phyloP scores from a whole-genome alignment of 352 stramenopile species.

The Elongisporangium anandrum region DNA sequence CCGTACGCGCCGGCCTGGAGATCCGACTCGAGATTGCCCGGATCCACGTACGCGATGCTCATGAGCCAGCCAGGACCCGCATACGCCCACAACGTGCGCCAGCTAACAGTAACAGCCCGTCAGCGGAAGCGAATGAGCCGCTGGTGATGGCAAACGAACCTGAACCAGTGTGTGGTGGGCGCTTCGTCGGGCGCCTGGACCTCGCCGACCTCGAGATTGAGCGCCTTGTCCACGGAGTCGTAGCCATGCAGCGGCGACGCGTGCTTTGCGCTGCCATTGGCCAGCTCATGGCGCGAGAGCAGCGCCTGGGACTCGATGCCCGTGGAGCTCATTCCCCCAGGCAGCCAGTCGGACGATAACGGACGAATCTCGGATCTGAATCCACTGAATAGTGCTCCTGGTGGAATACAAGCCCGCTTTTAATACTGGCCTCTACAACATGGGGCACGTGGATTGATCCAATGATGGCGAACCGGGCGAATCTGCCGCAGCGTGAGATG shows the following conservation, averaged over 20 bases:
- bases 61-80: conserved; percentile 87
- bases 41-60: conserved; percentile 95
- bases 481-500: too few species aligned
- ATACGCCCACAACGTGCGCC: conserved; percentile 78
- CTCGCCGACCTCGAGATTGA: conserved; percentile 44
- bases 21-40: conserved; percentile 95
- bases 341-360: too few species aligned
- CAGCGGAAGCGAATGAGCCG: background rate
- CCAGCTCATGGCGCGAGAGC: too few species aligned
- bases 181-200: conserved; percentile 46
- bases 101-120: conserved; percentile 12
- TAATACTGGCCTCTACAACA: too few species aligned
- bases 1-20: conserved; percentile 90
- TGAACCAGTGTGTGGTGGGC: conserved; percentile 19
- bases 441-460: too few species aligned
- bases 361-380: too few species aligned
- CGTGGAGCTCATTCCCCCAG: too few species aligned
- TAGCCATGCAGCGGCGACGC: conserved; percentile 19
- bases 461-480: too few species aligned
- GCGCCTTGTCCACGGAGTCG: conserved; percentile 48
- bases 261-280: too few species aligned
- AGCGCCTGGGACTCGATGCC: too few species aligned
- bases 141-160: conserved; percentile 1
- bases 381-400: too few species aligned
- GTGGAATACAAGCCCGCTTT: too few species aligned